These are phyloP conservation scores for Cordyceps cateniannulata DNA, from an alignment of 2,329 filamentous ascomycete genomes.

Conservation along the genomic window DNA sequence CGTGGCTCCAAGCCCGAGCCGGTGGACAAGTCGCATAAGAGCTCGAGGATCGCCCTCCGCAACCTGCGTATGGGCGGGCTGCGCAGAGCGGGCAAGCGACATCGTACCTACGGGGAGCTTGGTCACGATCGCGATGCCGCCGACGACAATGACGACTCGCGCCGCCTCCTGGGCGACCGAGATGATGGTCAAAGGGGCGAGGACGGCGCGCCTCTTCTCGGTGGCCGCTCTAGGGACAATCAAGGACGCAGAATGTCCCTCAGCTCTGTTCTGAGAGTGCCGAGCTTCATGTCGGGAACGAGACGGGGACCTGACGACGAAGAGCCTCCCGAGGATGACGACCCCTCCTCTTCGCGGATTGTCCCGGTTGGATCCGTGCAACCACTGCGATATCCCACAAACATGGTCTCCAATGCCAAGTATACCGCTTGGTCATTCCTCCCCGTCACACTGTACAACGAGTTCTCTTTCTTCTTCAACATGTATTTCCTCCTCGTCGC, in stretches of 20 bases:
- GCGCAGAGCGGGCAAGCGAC: constrained; percentile 49
- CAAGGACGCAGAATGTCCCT: constrained; percentile 21
- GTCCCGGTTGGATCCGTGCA: constrained; percentile 72
- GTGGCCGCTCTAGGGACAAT: constrained; percentile 24
- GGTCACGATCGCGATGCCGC: constrained; percentile 48
- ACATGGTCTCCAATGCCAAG: constrained; percentile 93
- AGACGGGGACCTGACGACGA: constrained; percentile 29
- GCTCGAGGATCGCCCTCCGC: constrained; percentile 62
- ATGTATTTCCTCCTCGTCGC: constrained; percentile 97
- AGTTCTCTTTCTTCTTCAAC: constrained; percentile 99
- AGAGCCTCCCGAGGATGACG: constrained; percentile 48
- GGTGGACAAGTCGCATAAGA: constrained; percentile 33
- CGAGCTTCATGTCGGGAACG: constrained; percentile 26
- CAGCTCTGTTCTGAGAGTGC: constrained; percentile 18
- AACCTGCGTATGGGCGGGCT: constrained; percentile 61
- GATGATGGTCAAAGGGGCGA: constrained; percentile 59
- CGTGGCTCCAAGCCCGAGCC: constrained; percentile 25
- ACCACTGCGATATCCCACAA: constrained; percentile 72
- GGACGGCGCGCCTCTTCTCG: constrained; percentile 64
- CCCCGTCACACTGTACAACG: constrained; percentile 91
- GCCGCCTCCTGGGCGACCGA: constrained; percentile 57
- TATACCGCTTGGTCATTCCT: constrained; percentile 94
- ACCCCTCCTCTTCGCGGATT: constrained; percentile 64
- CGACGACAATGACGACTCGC: constrained; percentile 65
- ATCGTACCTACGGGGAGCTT: constrained; percentile 53